These are phyloP conservation scores for Coemansia sp. DNA, from an alignment of 192 early-diverging fungal species.

Conservation along the genomic window DNA sequence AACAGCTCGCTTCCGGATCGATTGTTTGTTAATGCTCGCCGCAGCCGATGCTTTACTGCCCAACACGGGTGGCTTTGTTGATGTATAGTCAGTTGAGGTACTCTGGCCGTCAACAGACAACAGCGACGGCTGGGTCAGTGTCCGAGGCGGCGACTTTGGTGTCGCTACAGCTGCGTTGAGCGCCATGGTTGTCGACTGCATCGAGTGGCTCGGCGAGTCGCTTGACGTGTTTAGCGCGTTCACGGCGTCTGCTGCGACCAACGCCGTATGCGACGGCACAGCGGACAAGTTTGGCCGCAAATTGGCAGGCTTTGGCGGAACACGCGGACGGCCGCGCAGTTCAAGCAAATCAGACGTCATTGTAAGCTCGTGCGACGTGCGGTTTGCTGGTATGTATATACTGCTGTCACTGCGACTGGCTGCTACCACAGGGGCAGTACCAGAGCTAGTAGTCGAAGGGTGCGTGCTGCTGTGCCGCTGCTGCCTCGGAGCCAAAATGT, in stretches of 20 bases:
- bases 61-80: neutral
- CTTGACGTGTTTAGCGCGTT: slow-evolving; percentile 23
- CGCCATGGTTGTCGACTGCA: slow-evolving; percentile 22
- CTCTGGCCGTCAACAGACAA: neutral
- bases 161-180: slow-evolving; percentile 33
- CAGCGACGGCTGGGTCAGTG: slow-evolving; percentile 4
- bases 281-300: slow-evolving; percentile 22
- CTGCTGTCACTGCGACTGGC: slow-evolving; percentile 13
- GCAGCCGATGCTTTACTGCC: slow-evolving; percentile 1
- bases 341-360: slow-evolving; percentile 22
- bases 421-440: neutral
- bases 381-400: slow-evolving; percentile 7
- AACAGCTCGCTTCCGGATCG: slow-evolving; percentile 64
- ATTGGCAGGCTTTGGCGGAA: slow-evolving; percentile 51
- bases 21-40: slow-evolving; percentile 17
- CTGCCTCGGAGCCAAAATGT: neutral
- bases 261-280: slow-evolving; percentile 13
- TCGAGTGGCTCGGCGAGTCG: slow-evolving; percentile 28
- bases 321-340: slow-evolving; percentile 44
- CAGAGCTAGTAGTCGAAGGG: neutral
- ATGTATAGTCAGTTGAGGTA: neutral
- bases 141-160: slow-evolving; percentile 12
- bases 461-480: slow-evolving; percentile 6
- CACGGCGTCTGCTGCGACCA: slow-evolving; percentile 26
- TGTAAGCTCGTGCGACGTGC: neutral